Conservation (phyloP, 1,284 basidiomycete genomes). For the Ceratobasidium sp. region DNA sequence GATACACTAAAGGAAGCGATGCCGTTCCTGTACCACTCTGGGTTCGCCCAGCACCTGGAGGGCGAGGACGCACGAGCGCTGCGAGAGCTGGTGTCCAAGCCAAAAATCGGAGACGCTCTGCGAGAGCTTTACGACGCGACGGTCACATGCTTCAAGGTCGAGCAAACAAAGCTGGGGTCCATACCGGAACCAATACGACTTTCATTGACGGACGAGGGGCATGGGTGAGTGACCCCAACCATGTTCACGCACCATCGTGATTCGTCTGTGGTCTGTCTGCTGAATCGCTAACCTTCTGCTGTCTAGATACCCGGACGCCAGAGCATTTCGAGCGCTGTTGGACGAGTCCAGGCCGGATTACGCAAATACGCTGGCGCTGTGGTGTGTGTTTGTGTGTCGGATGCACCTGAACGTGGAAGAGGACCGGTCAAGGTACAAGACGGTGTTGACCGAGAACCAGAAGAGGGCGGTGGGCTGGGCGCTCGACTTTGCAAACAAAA, state of each 20-base stretch:
- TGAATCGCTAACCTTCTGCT: too few relatives aligned
- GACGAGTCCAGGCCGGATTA: neutral
- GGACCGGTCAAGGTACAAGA: neutral
- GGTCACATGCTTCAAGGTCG: neutral
- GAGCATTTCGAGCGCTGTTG: neutral
- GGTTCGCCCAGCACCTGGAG: neutral
- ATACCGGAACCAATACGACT: neutral
- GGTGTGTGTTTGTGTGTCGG: neutral
- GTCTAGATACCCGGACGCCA: neutral
- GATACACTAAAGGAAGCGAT: neutral
- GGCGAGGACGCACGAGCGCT: neutral
- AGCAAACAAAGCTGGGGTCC: neutral
- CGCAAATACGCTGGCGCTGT: neutral
- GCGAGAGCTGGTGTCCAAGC: neutral
- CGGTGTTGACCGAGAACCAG: neutral
- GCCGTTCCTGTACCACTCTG: neutral
- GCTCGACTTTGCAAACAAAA: neutral
- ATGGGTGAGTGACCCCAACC: constrained; percentile 11
- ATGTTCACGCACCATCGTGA: too few relatives aligned
- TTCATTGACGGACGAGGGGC: neutral
- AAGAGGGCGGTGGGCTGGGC: neutral
- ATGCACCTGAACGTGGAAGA: neutral
- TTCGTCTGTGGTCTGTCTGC: too few relatives aligned
- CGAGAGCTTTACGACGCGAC: neutral
- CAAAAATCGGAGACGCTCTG: neutral